Evolutionary conservation across 2,329 filamentous ascomycete genomes (phyloP), one percentile per base, ranked within the genome.

Genomic region (Penicillium aurantiogriseum): DNA sequence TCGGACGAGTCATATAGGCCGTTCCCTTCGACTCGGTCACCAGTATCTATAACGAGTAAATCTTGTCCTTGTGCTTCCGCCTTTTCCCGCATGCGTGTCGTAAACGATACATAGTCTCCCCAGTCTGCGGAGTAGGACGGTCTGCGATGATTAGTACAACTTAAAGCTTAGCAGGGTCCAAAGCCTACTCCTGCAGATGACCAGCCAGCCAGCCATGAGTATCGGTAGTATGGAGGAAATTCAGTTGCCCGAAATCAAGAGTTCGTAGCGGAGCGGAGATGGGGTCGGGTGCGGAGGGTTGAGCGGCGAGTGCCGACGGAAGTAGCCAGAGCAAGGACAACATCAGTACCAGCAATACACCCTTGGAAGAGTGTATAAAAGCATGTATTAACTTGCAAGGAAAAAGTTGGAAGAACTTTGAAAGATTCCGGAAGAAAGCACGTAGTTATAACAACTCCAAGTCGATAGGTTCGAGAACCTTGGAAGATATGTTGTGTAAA

Each of bases 51-150:
- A n/a, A 99, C 80, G n/a, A 99, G 79, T 17, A 99, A 79, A 72
- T 99, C 94, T 29, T 85, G 85, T 44, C 91, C 92, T 52, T 88
- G 82, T 1, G 86, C 83, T 69, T 97, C 90, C 54, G 92, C 91
- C 69, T 85, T 87, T 64, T 86, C 83, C 55, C 85, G 88, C 81
- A 99, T 85, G 71, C 93, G 91, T 36, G 88, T 81, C 35, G 92
- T 86, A 71, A 99, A 97, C 7, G 93, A 97, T 67, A 97, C 84
- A 75, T 97, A 99, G 77, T 99, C 94, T 57, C 94, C 94, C 92
- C 94, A 97, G 75, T 99, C 94, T 46, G 91, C 93, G 7, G 91
- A 92, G 76, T 95, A 99, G 59, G 94, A 93, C 3, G 91, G 83
- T 77, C 89, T 91, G 61, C 42, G 54, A 54, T 38, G 40, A 55